These are phyloP conservation scores for Pichia membranifaciens DNA, from an alignment of 805 yeast species.

Conservation along the genomic window DNA sequence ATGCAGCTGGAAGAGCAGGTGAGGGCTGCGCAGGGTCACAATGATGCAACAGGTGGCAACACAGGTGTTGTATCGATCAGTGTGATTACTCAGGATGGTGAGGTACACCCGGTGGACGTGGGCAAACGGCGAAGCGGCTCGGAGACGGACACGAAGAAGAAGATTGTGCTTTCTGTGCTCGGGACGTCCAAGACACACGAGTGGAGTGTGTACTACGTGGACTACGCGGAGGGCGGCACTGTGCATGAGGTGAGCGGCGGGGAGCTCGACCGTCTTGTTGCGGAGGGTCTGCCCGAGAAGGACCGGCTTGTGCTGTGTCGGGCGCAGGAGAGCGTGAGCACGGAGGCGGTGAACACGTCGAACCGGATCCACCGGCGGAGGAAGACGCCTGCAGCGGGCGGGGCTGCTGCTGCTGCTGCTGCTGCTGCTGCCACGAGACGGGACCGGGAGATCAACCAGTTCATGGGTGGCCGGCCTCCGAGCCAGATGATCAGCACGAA, in stretches of 20 bases:
- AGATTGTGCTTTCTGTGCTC: slow-evolving; percentile 18
- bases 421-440: too few relatives aligned
- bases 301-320: slow-evolving; percentile 56
- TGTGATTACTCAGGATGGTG: slow-evolving; percentile 71
- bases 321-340: slow-evolving; percentile 37
- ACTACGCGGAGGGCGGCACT: slow-evolving; percentile 32
- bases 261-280: not conserved
- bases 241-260: slow-evolving; percentile 43
- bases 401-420: slow-evolving; percentile 4
- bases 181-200: slow-evolving; percentile 26
- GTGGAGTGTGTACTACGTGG: slow-evolving; percentile 56
- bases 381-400: slow-evolving; percentile 1
- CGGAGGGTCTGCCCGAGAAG: slow-evolving; percentile 44
- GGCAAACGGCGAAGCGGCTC: slow-evolving; percentile 78
- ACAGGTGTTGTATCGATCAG: slow-evolving; percentile 32
- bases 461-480: slow-evolving; percentile 90
- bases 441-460: slow-evolving; percentile 20
- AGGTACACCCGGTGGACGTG: slow-evolving; percentile 60
- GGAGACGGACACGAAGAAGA: slow-evolving; percentile 66
- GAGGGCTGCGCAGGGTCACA: not conserved
- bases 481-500: slow-evolving; percentile 86
- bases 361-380: slow-evolving; percentile 23
- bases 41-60: not conserved
- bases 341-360: slow-evolving; percentile 52
- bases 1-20: not conserved